phyloP scores from a whole-genome alignment of 805 yeast species.

The Candida maesae region DNA sequence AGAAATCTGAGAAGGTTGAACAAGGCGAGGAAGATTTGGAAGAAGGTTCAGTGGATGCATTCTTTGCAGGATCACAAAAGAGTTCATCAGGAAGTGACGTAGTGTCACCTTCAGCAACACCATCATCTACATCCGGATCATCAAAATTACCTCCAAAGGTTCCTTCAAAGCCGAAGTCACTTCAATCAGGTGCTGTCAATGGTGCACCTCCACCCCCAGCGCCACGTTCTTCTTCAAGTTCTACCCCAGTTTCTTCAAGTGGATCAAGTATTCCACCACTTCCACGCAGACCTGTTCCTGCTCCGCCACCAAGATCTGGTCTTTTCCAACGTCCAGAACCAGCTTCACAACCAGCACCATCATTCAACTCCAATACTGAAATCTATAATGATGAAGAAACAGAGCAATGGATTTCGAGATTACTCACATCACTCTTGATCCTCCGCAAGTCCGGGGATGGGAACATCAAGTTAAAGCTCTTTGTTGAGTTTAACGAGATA shows the following conservation, averaged over 20 bases:
- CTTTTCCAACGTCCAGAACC: conserved; percentile 18
- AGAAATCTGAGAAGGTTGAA: conserved; percentile 12
- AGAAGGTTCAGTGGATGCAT: conserved; percentile 15
- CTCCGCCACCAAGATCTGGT: conserved; percentile 27
- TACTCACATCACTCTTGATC: conserved; percentile 28
- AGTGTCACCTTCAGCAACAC: conserved; percentile 1
- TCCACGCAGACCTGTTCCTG: conserved; percentile 28
- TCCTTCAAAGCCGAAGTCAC: conserved; percentile 1
- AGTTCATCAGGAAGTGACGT: background rate
- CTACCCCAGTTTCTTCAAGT: background rate
- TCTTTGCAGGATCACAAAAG: conserved; percentile 9
- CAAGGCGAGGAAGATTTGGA: conserved; percentile 37
- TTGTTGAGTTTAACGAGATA: conserved; percentile 24
- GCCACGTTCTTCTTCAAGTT: conserved; percentile 28
- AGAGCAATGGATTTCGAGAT: conserved; percentile 54
- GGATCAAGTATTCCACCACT: conserved; percentile 20
- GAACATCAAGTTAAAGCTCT: conserved; percentile 18
- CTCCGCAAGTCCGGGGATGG: conserved; percentile 16
- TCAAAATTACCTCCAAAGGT: background rate
- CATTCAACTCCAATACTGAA: conserved; percentile 9
- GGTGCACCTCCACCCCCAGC: conserved; percentile 25
- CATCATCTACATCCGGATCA: conserved; percentile 3
- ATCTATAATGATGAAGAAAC: conserved; percentile 42
- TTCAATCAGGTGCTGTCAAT: background rate
- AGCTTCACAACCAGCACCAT: conserved; percentile 17